Conservation (phyloP, 106 monocot species). For the Vanilla planifolia region DNA sequence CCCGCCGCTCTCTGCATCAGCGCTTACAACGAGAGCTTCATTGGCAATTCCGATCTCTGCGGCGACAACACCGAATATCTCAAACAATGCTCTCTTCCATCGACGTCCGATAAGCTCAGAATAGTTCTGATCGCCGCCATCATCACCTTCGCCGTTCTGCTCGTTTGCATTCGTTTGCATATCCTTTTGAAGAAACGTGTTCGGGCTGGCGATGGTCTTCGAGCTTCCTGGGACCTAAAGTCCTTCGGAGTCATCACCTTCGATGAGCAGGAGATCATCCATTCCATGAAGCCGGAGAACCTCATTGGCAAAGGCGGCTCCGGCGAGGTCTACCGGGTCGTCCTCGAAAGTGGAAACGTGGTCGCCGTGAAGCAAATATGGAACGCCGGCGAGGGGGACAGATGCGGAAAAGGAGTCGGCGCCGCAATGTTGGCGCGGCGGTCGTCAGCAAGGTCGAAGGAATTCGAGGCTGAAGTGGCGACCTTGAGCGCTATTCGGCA, state of each 20-base stretch:
- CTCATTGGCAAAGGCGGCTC: slow-evolving; percentile 85
- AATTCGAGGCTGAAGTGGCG: slow-evolving; percentile 73
- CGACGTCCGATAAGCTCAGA: slow-evolving; percentile 1
- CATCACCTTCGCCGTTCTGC: slow-evolving; percentile 6
- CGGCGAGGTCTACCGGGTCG: slow-evolving; percentile 81
- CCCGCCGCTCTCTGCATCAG: slow-evolving; percentile 18
- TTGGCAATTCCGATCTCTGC: slow-evolving; percentile 39
- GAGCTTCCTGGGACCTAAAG: slow-evolving; percentile 65
- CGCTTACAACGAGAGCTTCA: slow-evolving; percentile 34
- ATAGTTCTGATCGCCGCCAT: slow-evolving; percentile 14
- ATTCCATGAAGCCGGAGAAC: slow-evolving; percentile 53
- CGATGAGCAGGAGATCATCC: slow-evolving; percentile 67
- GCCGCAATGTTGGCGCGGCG: slow-evolving; percentile 27
- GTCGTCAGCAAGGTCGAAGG: slow-evolving; percentile 21
- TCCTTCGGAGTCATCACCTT: slow-evolving; percentile 68
- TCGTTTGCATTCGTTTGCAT: slow-evolving; percentile 8
- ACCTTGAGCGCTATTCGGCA: slow-evolving; percentile 81
- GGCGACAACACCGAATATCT: slow-evolving; percentile 16
- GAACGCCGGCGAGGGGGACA: background rate
- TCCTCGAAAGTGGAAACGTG: slow-evolving; percentile 18
- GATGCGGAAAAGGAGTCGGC: background rate
- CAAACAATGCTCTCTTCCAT: slow-evolving; percentile 8
- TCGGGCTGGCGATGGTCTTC: background rate
- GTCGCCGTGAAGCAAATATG: slow-evolving; percentile 82
- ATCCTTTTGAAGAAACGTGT: slow-evolving; percentile 4